Percentiles rank a stretch among this genome's conserved stretches.
phyloP scores from a whole-genome alignment of 2,329 filamentous ascomycete species.

The Aspergillus sp. region DNA sequence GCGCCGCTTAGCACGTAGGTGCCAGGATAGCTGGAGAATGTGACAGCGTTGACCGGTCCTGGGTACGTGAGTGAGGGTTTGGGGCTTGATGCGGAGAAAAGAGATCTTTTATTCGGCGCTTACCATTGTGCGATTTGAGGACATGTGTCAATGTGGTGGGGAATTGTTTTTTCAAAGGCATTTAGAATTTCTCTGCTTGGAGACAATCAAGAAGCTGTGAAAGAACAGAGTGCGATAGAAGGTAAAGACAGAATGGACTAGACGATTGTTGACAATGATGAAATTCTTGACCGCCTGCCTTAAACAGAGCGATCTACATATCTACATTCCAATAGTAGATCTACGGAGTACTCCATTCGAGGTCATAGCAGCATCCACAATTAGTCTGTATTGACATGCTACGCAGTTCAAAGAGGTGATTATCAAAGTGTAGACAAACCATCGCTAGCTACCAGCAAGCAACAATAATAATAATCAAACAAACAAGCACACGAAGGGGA shows the following conservation, averaged over 20 bases:
- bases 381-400: constrained; percentile 40
- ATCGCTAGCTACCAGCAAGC: constrained; percentile 42
- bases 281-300: neutral
- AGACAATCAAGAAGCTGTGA: neutral
- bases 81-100: neutral
- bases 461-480: constrained; percentile 18
- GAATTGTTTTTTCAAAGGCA: constrained; percentile 32
- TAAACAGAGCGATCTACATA: neutral
- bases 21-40: constrained; percentile 69
- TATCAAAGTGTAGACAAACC: constrained; percentile 40
- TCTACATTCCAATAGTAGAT: neutral
- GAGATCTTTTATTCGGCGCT: neutral
- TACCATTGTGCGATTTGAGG: constrained; percentile 45
- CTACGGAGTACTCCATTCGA: neutral
- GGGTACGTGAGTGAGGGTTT: constrained; percentile 4
- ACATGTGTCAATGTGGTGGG: constrained; percentile 41
- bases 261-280: neutral
- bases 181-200: constrained; percentile 8
- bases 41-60: constrained; percentile 70
- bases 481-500: constrained; percentile 28
- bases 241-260: neutral
- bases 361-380: constrained; percentile 10
- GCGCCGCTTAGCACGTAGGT: constrained; percentile 83
- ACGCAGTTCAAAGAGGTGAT: constrained; percentile 41
- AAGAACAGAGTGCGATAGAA: neutral